Evolutionary conservation across 2,329 filamentous ascomycete species (phyloP).

Genomic region (Fusarium nematophilum): DNA sequence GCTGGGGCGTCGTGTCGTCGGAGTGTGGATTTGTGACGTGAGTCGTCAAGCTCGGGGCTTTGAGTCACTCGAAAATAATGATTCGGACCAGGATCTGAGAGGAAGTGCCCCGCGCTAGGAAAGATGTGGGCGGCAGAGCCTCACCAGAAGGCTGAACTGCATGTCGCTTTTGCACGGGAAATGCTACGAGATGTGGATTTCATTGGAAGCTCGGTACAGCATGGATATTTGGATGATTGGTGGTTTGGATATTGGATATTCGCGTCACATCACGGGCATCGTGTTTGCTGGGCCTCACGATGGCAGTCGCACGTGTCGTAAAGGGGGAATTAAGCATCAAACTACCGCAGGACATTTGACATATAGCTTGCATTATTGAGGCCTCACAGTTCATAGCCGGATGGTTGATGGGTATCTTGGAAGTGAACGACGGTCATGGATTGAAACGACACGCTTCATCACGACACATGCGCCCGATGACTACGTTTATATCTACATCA

Average conservation of each 20-base stretch:
- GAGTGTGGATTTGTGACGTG: slow-evolving; percentile 15
- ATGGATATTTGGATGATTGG: neutral
- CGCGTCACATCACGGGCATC: neutral
- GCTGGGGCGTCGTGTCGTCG: slow-evolving; percentile 1
- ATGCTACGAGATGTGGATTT: neutral
- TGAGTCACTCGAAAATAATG: slow-evolving; percentile 51
- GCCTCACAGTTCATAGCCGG: no score
- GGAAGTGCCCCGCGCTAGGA: slow-evolving; percentile 50
- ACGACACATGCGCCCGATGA: no score
- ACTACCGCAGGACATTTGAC: no score
- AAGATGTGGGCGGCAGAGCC: slow-evolving; percentile 28
- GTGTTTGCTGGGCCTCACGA: neutral
- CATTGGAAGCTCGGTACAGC: neutral
- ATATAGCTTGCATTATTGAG: no score
- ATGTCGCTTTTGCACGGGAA: neutral
- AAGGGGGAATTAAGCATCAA: neutral
- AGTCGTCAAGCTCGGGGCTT: slow-evolving; percentile 31
- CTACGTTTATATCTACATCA: no score
- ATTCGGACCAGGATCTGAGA: slow-evolving; percentile 36
- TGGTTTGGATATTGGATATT: no score
- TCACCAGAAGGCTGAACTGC: slow-evolving; percentile 7
- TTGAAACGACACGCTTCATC: no score
- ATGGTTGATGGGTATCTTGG: no score
- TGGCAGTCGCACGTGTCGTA: neutral
- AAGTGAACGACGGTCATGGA: no score